These are phyloP conservation scores for Aspergillus heteromorphus DNA, from an alignment of 495 filamentous ascomycete genomes.

Conservation along the genomic window DNA sequence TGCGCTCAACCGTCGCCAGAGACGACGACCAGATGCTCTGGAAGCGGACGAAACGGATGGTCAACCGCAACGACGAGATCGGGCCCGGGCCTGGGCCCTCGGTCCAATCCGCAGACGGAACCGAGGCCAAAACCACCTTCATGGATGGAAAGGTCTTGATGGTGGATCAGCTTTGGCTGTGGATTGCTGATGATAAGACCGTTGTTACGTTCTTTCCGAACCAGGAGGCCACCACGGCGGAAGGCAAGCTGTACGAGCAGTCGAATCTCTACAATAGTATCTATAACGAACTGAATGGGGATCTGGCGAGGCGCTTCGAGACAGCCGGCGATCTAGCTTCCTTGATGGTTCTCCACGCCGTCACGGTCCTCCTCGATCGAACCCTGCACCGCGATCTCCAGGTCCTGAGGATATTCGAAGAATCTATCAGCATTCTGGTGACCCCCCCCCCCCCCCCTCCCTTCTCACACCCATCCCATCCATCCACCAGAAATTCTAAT, in stretches of 20 bases:
- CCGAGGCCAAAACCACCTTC: conserved; percentile 23
- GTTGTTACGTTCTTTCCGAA: conserved; percentile 56
- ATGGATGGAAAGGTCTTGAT: conserved; percentile 59
- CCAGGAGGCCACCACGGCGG: conserved; percentile 37
- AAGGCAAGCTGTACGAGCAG: conserved; percentile 54
- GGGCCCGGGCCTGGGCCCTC: conserved; percentile 13
- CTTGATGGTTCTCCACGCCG: conserved; percentile 55
- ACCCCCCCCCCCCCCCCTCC: too few species aligned
- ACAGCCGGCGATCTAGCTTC: conserved; percentile 59
- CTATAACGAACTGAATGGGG: conserved; percentile 64
- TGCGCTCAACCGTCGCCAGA: conserved; percentile 55
- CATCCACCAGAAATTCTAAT: conserved; percentile 9
- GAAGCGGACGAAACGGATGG: conserved; percentile 54
- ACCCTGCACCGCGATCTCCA: conserved; percentile 56
- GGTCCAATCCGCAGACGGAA: conserved; percentile 15
- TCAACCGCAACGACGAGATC: conserved; percentile 23
- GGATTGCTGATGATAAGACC: conserved; percentile 57
- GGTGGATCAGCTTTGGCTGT: conserved; percentile 68
- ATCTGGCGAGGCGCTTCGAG: conserved; percentile 58
- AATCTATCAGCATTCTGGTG: conserved; percentile 61
- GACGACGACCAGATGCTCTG: conserved; percentile 70
- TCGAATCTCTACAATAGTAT: conserved; percentile 60
- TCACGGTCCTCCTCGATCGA: conserved; percentile 56
- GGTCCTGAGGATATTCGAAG: conserved; percentile 62
- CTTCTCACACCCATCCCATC: too few species aligned